Conservation (phyloP, 139 green algal species). For the Chlamydomonas sphaeroides region DNA sequence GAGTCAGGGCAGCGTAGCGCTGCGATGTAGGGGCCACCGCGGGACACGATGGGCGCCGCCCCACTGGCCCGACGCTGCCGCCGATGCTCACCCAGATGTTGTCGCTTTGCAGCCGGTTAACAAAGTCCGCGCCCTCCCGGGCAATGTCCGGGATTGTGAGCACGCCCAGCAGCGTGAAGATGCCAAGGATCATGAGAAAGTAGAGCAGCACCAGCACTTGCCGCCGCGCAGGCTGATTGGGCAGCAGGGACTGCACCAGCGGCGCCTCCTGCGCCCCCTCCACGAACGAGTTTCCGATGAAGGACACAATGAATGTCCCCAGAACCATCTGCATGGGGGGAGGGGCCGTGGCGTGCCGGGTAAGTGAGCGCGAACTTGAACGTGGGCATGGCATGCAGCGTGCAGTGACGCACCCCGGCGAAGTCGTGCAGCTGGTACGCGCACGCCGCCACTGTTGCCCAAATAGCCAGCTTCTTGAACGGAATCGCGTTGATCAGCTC, state of each 20-base stretch:
- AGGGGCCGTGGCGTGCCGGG: too few species aligned
- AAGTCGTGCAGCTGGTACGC: slow-evolving; percentile 86
- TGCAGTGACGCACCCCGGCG: slow-evolving; percentile 77
- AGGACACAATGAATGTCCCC: slow-evolving; percentile 91
- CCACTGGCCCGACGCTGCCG: too few species aligned
- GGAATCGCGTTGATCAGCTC: slow-evolving; percentile 71
- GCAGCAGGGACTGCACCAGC: slow-evolving; percentile 38
- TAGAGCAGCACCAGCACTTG: slow-evolving; percentile 80
- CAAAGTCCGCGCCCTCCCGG: slow-evolving; percentile 87
- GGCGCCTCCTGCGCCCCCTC: slow-evolving; percentile 43
- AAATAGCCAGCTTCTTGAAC: slow-evolving; percentile 72
- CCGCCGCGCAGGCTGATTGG: slow-evolving; percentile 44
- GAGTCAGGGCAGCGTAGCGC: too few species aligned
- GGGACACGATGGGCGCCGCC: too few species aligned
- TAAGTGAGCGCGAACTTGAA: too few species aligned
- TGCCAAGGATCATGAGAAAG: slow-evolving; percentile 81
- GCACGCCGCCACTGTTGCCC: slow-evolving; percentile 66
- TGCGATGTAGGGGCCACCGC: too few species aligned
- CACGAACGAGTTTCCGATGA: slow-evolving; percentile 89
- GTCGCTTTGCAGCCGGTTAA: slow-evolving; percentile 87
- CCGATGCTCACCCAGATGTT: slow-evolving; percentile 89
- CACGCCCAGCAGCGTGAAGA: slow-evolving; percentile 78
- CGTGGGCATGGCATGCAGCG: too few species aligned
- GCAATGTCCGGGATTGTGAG: slow-evolving; percentile 91
- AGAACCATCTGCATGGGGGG: slow-evolving; percentile 90